These are phyloP conservation scores for Sphaerosporella brunnea DNA, from an alignment of 495 filamentous ascomycete genomes.

Conservation along the genomic window DNA sequence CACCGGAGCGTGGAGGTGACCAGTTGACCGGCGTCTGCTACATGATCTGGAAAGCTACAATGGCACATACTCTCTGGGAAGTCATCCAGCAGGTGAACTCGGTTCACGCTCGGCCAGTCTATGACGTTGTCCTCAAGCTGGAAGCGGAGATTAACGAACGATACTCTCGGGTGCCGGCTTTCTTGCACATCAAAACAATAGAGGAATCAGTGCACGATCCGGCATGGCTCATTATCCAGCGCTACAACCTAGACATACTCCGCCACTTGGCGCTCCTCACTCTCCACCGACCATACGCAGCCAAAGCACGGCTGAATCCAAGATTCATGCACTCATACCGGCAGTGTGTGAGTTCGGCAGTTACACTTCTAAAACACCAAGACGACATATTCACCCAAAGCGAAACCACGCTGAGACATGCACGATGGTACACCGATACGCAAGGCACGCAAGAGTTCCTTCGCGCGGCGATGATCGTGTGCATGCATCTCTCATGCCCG, in stretches of 20 bases:
- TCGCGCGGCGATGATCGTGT: constrained; percentile 75
- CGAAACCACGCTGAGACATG: constrained; percentile 47
- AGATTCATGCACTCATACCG: constrained; percentile 58
- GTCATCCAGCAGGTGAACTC: constrained; percentile 35
- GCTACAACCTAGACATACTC: constrained; percentile 61
- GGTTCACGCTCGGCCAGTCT: constrained; percentile 29
- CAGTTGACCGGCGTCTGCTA: constrained; percentile 79
- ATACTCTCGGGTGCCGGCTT: constrained; percentile 46
- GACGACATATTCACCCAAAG: constrained; percentile 58
- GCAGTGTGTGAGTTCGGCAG: constrained; percentile 63
- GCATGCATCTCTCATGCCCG: constrained; percentile 42
- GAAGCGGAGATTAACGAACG: constrained; percentile 56
- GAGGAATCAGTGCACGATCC: constrained; percentile 57
- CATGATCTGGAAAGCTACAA: constrained; percentile 61
- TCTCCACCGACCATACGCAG: constrained; percentile 69
- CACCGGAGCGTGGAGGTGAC: constrained; percentile 49
- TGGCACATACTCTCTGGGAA: constrained; percentile 44
- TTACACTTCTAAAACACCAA: constrained; percentile 58
- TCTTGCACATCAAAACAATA: constrained; percentile 50
- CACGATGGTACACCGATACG: constrained; percentile 55
- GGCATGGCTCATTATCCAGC: constrained; percentile 59
- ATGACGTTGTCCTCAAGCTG: constrained; percentile 64
- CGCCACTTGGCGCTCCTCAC: constrained; percentile 70
- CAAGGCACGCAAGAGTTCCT: constrained; percentile 69
- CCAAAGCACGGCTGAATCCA: constrained; percentile 47